Evolutionary conservation across 1,284 basidiomycete species (phyloP), one percentile per base, ranked within the genome.

Genomic region (Apiotrichum montevideense): DNA sequence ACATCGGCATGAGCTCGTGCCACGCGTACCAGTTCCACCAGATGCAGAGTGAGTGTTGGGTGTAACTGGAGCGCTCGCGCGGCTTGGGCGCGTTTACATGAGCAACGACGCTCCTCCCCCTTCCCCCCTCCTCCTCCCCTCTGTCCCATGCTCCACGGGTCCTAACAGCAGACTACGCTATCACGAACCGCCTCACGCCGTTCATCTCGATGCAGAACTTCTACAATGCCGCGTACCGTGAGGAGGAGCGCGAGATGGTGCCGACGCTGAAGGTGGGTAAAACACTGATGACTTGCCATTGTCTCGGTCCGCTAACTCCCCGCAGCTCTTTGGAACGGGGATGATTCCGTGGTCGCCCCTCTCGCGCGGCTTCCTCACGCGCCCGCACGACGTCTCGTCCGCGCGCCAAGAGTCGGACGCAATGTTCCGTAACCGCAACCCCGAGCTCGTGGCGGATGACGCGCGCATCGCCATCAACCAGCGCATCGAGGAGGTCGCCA

Each of bases 141-240:
- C 21, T 21, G 21, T 21, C 21, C 21, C 21, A 21, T 21, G 21
- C 21, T 21, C 21, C 21, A 21, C 21, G 21, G 21, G 21, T 21
- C 21, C 21, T 39, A 13, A 39, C 13, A 7, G 13, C 54, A 74
- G 70, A 73, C 59, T 77, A 77, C 61, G 76, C 76, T 4, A 72
- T 73, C 58, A 66, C 64, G 52, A 80, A 85, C 70, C 79, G 80
- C 15, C 76, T 85, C 35, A 85, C 84, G 0, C 83, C 82, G 0
- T 85, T 86, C 74, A 82, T 85, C 66, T 83, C 81, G 10, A 86
- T 87, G 85, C 86, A 88, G 68, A 85, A 85, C 67, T 83, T 69
- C 55, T 67, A 74, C 63, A 74, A 72, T 54, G 71, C 69, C 2
- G 57, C 82, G 14, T 86, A 86, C 61, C 78, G 85, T 14, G 84